Percentiles rank a stretch among this genome's conserved stretches.
Conservation (phyloP, 257 asterid species). For the Lithospermum erythrorhizon region DNA sequence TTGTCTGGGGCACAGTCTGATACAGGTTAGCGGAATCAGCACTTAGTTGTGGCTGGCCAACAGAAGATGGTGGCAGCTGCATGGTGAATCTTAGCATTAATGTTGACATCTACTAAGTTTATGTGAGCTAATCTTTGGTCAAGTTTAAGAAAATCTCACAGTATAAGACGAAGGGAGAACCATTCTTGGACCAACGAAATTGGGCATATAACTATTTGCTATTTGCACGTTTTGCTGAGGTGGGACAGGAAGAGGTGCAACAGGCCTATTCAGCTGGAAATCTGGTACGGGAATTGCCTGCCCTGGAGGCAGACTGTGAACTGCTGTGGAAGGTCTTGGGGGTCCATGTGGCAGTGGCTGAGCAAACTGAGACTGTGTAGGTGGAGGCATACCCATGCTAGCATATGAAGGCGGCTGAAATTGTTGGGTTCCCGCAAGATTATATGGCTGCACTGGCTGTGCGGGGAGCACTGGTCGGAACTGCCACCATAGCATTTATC, state of each 20-base stretch:
- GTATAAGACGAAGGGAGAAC: slow-evolving; percentile 42
- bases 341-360: slow-evolving; percentile 49
- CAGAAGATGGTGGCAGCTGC: slow-evolving; percentile 32
- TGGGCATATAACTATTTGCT: slow-evolving; percentile 48
- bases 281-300: slow-evolving; percentile 44
- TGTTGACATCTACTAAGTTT: slow-evolving; percentile 6
- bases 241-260: slow-evolving; percentile 33
- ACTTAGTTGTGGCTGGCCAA: slow-evolving; percentile 47
- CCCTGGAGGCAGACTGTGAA: slow-evolving; percentile 43
- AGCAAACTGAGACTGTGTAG: slow-evolving; percentile 48
- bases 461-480: slow-evolving; percentile 55
- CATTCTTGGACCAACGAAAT: slow-evolving; percentile 46
- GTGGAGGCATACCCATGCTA: slow-evolving; percentile 52
- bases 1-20: slow-evolving; percentile 36
- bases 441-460: slow-evolving; percentile 51
- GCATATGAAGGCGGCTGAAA: slow-evolving; percentile 57
- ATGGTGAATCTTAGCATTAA: not conserved
- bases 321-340: slow-evolving; percentile 39
- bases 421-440: slow-evolving; percentile 51
- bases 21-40: slow-evolving; percentile 37
- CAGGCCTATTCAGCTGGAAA: slow-evolving; percentile 38
- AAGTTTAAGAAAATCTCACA: slow-evolving; percentile 21
- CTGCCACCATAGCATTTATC: slow-evolving; percentile 17
- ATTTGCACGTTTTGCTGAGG: slow-evolving; percentile 33
- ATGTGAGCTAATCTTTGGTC: slow-evolving; percentile 3